Conservation (phyloP, 495 filamentous ascomycete genomes). For the Pyrenopolyporus hunteri region DNA sequence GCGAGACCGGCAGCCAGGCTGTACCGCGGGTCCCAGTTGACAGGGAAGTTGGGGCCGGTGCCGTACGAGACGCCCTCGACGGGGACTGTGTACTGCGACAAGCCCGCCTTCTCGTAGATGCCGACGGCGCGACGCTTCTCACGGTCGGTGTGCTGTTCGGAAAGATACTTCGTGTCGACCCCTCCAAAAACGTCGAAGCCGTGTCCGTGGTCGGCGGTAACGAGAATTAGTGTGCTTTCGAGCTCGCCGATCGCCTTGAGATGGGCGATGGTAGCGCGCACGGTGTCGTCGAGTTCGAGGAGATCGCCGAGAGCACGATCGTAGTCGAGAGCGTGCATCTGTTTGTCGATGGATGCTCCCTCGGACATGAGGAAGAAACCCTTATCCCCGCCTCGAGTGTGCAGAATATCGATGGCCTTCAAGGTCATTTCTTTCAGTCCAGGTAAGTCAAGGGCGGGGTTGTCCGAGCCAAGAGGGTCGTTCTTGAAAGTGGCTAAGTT, state of each 20-base stretch:
- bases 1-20: conserved; percentile 68
- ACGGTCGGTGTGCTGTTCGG: conserved; percentile 63
- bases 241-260: conserved; percentile 61
- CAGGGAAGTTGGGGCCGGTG: conserved; percentile 70
- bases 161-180: conserved; percentile 64
- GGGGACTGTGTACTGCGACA: conserved; percentile 68
- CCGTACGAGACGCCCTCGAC: conserved; percentile 57
- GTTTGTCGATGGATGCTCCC: conserved; percentile 78
- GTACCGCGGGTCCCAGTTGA: conserved; percentile 79
- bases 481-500: conserved; percentile 66
- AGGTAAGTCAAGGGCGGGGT: conserved; percentile 67
- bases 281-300: conserved; percentile 76
- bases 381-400: conserved; percentile 63
- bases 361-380: conserved; percentile 82
- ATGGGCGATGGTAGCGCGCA: conserved; percentile 68
- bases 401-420: conserved; percentile 74
- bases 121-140: conserved; percentile 71
- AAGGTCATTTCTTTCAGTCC: conserved; percentile 82
- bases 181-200: conserved; percentile 67
- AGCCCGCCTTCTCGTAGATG: conserved; percentile 67
- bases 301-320: conserved; percentile 77
- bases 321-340: conserved; percentile 79
- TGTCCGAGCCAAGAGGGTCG: conserved; percentile 63
- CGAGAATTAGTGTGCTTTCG: conserved; percentile 70
- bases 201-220: conserved; percentile 80